Evolutionary conservation across 2,329 filamentous ascomycete species (phyloP).

Genomic region (Cadophora luteo-olivacea): DNA sequence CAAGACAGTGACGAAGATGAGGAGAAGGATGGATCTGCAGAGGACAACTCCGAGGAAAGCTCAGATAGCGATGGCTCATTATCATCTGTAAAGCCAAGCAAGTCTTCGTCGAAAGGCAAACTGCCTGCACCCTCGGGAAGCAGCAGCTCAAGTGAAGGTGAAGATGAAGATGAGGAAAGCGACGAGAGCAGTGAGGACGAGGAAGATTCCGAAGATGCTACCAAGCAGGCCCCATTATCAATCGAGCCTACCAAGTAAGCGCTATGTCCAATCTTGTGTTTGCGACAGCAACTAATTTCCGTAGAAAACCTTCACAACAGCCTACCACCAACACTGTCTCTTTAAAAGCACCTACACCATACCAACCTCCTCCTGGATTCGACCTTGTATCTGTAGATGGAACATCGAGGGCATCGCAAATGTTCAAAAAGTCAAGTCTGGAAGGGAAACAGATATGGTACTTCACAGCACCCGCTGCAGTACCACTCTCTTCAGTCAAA

Average conservation of each 20-base stretch:
- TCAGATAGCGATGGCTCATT: slow-evolving; percentile 37
- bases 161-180: slow-evolving; percentile 40
- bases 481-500: slow-evolving; percentile 72
- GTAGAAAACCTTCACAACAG: slow-evolving; percentile 29
- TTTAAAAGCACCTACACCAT: slow-evolving; percentile 29
- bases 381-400: slow-evolving; percentile 30
- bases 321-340: slow-evolving; percentile 29
- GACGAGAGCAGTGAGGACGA: slow-evolving; percentile 48
- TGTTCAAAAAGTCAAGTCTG: slow-evolving; percentile 65
- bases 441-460: slow-evolving; percentile 82
- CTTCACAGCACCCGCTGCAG: slow-evolving; percentile 73
- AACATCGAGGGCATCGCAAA: slow-evolving; percentile 45
- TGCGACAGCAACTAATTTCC: slow-evolving; percentile 4
- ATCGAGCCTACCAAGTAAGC: slow-evolving; percentile 30
- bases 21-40: neutral
- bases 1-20: slow-evolving; percentile 39
- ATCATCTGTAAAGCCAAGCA: slow-evolving; percentile 29
- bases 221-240: slow-evolving; percentile 32
- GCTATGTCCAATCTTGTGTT: neutral
- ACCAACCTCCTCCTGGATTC: slow-evolving; percentile 42
- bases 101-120: slow-evolving; percentile 33
- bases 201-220: slow-evolving; percentile 43
- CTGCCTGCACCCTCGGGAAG: slow-evolving; percentile 28
- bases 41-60: slow-evolving; percentile 27
- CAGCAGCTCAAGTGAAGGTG: slow-evolving; percentile 40